Base-by-base conservation (phyloP, 768 basidiomycete genomes). In the Macrolepiota dolichaula region DNA sequence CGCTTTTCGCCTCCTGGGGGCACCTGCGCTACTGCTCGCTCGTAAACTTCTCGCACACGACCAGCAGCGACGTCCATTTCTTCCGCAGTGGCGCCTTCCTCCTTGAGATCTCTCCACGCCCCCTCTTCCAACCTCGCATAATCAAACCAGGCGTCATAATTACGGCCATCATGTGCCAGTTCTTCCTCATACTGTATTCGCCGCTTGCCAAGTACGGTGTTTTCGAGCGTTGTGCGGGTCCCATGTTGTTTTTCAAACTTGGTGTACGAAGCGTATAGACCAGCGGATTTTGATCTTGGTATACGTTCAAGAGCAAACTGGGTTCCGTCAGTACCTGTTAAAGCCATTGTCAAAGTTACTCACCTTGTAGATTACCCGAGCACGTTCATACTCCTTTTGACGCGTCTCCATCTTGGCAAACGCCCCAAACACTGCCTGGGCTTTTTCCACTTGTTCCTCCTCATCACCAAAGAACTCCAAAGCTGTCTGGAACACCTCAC, bases 181-280 rank as follows among this genome's bases (percentile, higher is more conserved):
- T 99, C 97, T 64, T 99, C 97, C 71, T 99, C 97, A 69, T 99
- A 98, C 68, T 98, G 95, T 59, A 99, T 98, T 40, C 97, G 85
- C n/a, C 97, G 87, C 73, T 98, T 99, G 35, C 96, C 96, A 0
- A 98, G 83, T 0, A 99, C 96, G 6, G 97, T 99, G 42, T 86
- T 84, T 72, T 98, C 96, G 25, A 99, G 85, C 0, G 93, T 88
- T 3, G 85, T 82, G 5, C 93, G 87, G 9, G 91, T 88, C 12
- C 97, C 97, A 66, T 95, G 94, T 69, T 98, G 97, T 73, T 99
- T 99, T 77, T 98, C 97, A 64, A 99, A 98, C 71, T 92, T 94
- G 22, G 96, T 96, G 69, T 96, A 99, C 0, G 95, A 84, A 3
- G 95, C 87, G 68, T 98, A 99, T 10, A 99, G 79, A 9, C 81